phyloP scores from a whole-genome alignment of 306 rosid species.

The Betula pendula region DNA sequence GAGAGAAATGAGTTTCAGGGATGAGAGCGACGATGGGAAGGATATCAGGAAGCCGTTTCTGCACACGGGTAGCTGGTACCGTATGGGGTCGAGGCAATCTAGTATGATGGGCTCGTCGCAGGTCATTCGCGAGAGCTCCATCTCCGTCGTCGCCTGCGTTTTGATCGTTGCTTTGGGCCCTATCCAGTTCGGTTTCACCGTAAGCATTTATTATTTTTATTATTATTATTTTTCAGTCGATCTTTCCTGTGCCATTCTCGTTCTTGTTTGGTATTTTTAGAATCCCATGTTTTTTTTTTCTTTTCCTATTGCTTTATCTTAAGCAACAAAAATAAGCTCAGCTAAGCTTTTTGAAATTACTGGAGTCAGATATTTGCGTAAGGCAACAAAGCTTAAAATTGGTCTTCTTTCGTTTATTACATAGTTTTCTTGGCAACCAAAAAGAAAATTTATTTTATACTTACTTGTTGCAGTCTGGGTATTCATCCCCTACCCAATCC shows the following conservation, averaged over 20 bases:
- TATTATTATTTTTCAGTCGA: background rate
- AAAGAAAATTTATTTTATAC: background rate
- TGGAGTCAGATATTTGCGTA: background rate
- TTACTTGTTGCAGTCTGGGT: conserved; percentile 61
- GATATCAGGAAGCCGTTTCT: conserved; percentile 87
- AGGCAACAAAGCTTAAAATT: background rate
- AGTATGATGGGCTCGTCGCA: conserved; percentile 80
- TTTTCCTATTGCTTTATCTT: background rate
- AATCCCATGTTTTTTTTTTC: background rate
- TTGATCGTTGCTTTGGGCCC: conserved; percentile 95
- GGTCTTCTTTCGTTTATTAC: background rate
- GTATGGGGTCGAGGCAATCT: conserved; percentile 70
- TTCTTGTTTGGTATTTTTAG: background rate
- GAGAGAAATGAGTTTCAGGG: conserved; percentile 59
- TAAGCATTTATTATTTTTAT: too few species aligned
- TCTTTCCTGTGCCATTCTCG: background rate
- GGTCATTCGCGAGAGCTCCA: conserved; percentile 68
- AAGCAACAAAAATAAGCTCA: background rate
- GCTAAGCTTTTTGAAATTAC: background rate
- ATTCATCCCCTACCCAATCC: conserved; percentile 92
- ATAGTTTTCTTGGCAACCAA: background rate
- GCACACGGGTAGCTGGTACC: conserved; percentile 96
- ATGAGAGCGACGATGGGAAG: conserved; percentile 69
- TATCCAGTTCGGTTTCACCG: conserved; percentile 95
- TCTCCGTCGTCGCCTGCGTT: conserved; percentile 90